phyloP scores from a whole-genome alignment of 2,329 filamentous ascomycete genomes.

The Phaeomoniella chlamydospora region DNA sequence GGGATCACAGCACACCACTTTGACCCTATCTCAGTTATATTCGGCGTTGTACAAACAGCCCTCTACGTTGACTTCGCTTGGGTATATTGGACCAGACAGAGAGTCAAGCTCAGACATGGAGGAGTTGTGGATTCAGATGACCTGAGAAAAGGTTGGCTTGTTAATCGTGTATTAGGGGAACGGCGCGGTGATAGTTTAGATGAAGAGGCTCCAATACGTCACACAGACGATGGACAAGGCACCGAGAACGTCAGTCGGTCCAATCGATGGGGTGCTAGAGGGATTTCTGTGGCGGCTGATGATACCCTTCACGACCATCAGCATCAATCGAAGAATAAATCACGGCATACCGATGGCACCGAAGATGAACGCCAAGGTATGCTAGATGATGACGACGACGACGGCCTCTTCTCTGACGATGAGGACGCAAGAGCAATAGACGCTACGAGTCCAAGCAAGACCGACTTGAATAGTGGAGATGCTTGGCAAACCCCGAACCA shows the following conservation, averaged over 20 bases:
- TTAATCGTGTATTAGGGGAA: conserved; percentile 59
- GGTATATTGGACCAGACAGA: conserved; percentile 89
- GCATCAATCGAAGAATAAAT: conserved; percentile 2
- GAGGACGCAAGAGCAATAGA: conserved; percentile 2
- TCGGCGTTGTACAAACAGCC: conserved; percentile 76
- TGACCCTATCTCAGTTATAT: conserved; percentile 64
- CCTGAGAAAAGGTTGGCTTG: conserved; percentile 68
- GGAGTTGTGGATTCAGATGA: conserved; percentile 86
- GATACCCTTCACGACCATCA: conserved; percentile 26
- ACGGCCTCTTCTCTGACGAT: conserved; percentile 12
- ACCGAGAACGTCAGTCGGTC: conserved; percentile 12
- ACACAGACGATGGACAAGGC: conserved; percentile 15
- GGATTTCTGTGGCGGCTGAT: conserved; percentile 46
- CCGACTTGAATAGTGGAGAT: background rate
- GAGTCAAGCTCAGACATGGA: conserved; percentile 81
- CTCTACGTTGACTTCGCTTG: conserved; percentile 91
- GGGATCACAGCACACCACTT: conserved; percentile 45
- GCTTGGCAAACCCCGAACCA: too few species aligned
- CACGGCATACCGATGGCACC: background rate
- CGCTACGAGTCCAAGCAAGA: background rate
- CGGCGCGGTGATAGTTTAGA: conserved; percentile 17
- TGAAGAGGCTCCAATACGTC: conserved; percentile 20
- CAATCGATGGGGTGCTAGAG: conserved; percentile 41
- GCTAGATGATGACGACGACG: conserved; percentile 11
- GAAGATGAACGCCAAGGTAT: conserved; percentile 7